Evolutionary conservation across 2,329 filamentous ascomycete species (phyloP).

Genomic region (Biscogniauxia mediterranea): DNA sequence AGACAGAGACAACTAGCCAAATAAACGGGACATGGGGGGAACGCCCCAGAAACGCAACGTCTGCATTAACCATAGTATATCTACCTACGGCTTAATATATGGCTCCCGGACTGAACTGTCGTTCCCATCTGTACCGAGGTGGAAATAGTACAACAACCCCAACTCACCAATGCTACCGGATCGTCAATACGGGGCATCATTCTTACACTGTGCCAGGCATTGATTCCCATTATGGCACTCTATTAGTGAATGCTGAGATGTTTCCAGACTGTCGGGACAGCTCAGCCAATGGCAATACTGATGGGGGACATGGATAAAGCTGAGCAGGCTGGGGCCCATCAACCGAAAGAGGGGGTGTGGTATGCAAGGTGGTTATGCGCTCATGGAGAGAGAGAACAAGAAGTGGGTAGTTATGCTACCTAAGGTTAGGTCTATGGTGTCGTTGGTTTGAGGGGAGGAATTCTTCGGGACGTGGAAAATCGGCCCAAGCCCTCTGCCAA

Average conservation of each 20-base stretch:
- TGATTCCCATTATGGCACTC: constrained; percentile 16
- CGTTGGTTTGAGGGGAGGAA: constrained; percentile 14
- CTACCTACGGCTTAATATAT: not conserved
- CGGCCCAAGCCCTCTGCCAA: constrained; percentile 13
- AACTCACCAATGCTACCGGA: constrained; percentile 3
- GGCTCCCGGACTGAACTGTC: not conserved
- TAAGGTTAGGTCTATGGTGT: constrained; percentile 7
- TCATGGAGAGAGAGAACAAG: constrained; percentile 13
- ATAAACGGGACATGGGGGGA: constrained; percentile 6
- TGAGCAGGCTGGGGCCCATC: constrained; percentile 9
- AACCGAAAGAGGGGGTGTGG: constrained; percentile 22
- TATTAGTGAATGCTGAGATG: constrained; percentile 17
- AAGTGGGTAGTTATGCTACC: constrained; percentile 9
- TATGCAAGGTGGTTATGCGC: constrained; percentile 24
- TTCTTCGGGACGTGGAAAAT: constrained; percentile 6
- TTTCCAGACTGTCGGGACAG: constrained; percentile 23
- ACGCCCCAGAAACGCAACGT: not conserved
- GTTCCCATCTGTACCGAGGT: not conserved
- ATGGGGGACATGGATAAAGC: constrained; percentile 4
- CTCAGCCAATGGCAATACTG: constrained; percentile 16
- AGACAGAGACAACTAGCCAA: constrained; percentile 10
- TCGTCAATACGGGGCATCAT: not conserved
- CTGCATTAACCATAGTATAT: not conserved
- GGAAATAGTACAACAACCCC: constrained; percentile 1
- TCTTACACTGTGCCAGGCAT: constrained; percentile 24